phyloP scores from a whole-genome alignment of 768 basidiomycete species.

The Serendipita indica region DNA sequence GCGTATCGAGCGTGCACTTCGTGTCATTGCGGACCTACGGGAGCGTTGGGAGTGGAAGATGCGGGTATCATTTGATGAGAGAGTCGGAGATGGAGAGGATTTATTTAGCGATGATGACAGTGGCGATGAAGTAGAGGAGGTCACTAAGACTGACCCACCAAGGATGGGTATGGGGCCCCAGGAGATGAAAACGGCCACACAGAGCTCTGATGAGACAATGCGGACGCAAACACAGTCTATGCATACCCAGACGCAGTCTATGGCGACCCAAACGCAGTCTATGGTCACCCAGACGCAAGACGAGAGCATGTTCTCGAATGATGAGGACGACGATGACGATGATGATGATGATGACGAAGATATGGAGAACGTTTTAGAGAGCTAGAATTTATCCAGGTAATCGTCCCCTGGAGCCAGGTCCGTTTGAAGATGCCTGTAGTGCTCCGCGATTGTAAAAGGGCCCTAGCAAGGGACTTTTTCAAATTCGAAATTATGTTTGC shows the following conservation, averaged over 20 bases:
- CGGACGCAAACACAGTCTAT: neutral
- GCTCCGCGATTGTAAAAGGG: too few species aligned
- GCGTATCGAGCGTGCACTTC: slow-evolving; percentile 61
- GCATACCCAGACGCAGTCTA: neutral
- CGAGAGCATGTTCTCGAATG: neutral
- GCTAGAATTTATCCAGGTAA: too few species aligned
- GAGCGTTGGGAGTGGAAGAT: slow-evolving; percentile 76
- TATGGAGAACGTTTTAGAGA: neutral
- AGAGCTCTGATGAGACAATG: neutral
- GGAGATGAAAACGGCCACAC: neutral
- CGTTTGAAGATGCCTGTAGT: too few species aligned
- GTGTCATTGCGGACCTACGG: slow-evolving; percentile 59
- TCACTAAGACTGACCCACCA: neutral
- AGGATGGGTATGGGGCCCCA: neutral
- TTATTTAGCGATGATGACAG: neutral
- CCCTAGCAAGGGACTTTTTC: too few species aligned
- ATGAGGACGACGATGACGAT: neutral
- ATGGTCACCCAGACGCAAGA: neutral
- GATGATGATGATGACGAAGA: neutral
- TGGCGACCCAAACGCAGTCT: neutral
- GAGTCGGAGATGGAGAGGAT: slow-evolving; percentile 54
- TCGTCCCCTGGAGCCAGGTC: too few species aligned
- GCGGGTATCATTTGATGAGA: slow-evolving; percentile 62
- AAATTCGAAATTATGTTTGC: too few species aligned
- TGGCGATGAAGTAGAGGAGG: neutral